Evolutionary conservation across 2,329 filamentous ascomycete species (phyloP).

Genomic region (Knoxdaviesia capensis): DNA sequence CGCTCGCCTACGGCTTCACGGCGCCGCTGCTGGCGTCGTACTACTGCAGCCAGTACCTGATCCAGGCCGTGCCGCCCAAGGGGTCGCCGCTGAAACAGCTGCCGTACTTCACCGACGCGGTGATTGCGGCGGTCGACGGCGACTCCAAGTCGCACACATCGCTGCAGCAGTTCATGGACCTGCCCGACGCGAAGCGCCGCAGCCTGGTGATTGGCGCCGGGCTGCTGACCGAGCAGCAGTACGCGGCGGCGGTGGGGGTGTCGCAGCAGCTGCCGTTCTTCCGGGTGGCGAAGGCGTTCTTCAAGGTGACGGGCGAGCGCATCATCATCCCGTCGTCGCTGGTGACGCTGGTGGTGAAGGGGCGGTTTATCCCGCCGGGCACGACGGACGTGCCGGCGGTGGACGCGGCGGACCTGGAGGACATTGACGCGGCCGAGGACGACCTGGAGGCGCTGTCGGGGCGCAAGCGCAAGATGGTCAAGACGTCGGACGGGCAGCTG

Average conservation of each 20-base stretch:
- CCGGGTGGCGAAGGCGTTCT: conserved; percentile 80
- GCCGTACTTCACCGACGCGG: conserved; percentile 57
- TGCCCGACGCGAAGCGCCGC: conserved; percentile 56
- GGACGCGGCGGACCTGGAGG: conserved; percentile 63
- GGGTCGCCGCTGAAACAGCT: conserved; percentile 81
- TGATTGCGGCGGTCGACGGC: conserved; percentile 49
- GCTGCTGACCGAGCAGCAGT: conserved; percentile 57
- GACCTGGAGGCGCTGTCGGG: conserved; percentile 73
- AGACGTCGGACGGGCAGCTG: conserved; percentile 37
- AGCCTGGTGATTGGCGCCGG: conserved; percentile 48
- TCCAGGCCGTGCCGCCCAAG: conserved; percentile 72
- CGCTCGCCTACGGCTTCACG: conserved; percentile 72
- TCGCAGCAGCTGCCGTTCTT: conserved; percentile 71
- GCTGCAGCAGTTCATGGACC: conserved; percentile 75
- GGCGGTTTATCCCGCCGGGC: conserved; percentile 78
- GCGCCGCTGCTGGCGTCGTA: conserved; percentile 67
- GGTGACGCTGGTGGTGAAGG: conserved; percentile 88
- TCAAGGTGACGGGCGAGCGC: conserved; percentile 93
- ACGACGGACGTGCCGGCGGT: conserved; percentile 54
- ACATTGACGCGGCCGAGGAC: conserved; percentile 81
- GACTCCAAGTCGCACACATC: conserved; percentile 55
- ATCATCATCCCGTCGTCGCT: conserved; percentile 82
- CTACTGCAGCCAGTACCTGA: conserved; percentile 63
- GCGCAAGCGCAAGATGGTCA: conserved; percentile 48
- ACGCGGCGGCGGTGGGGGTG: conserved; percentile 52